Percentiles rank a stretch among this genome's conserved stretches.
phyloP scores from a whole-genome alignment of 2,329 filamentous ascomycete genomes.

The Penicillium janthinellum region DNA sequence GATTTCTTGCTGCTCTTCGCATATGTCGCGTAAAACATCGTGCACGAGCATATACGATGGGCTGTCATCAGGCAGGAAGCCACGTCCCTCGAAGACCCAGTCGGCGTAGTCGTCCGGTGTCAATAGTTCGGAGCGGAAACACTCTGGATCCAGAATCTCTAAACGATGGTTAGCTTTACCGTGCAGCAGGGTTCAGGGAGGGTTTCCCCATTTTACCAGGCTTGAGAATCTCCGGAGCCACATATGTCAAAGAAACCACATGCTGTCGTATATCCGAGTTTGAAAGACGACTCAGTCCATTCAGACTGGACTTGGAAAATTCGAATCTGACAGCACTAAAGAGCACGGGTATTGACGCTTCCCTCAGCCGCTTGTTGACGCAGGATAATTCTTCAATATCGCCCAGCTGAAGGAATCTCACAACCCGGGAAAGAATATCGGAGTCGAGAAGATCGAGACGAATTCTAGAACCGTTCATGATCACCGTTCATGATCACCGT shows the following conservation, averaged over 20 bases:
- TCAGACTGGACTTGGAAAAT: slow-evolving; percentile 3
- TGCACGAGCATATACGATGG: slow-evolving; percentile 4
- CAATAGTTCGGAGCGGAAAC: neutral
- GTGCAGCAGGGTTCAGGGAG: neutral
- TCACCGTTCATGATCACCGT: neutral
- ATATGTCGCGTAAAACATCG: slow-evolving; percentile 2
- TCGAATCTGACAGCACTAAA: slow-evolving; percentile 5
- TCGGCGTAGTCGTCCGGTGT: neutral
- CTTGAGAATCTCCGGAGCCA: neutral
- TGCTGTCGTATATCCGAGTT: slow-evolving; percentile 2
- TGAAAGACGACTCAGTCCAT: neutral
- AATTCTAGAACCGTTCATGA: neutral
- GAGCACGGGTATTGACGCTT: neutral
- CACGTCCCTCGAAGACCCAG: neutral
- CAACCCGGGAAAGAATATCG: neutral
- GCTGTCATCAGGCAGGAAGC: neutral
- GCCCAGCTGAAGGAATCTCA: neutral
- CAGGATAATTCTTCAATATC: slow-evolving; percentile 5
- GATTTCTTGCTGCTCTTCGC: slow-evolving; percentile 1
- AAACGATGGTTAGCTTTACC: neutral
- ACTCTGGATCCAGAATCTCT: neutral
- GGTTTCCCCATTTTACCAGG: neutral
- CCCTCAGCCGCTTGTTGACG: slow-evolving; percentile 5
- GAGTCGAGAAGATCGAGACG: neutral
- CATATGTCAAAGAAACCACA: slow-evolving; percentile 2